Evolutionary conservation across 2,329 filamentous ascomycete species (phyloP).

Genomic region (Dichotomopilus funicola): DNA sequence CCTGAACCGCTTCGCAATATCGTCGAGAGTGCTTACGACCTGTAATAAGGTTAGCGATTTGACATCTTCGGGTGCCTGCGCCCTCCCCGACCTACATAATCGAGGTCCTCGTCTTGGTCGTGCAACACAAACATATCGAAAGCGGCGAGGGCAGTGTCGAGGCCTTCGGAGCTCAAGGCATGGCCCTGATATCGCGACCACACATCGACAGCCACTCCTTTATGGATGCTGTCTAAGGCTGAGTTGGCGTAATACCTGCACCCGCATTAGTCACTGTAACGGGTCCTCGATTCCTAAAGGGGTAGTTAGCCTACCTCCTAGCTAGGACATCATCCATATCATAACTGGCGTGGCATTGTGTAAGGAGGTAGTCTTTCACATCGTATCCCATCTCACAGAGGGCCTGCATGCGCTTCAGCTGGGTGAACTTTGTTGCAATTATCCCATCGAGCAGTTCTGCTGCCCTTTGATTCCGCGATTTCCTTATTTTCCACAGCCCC

Average conservation of each 20-base stretch:
- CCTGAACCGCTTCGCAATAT: conserved; percentile 52
- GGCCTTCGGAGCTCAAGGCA: conserved; percentile 27
- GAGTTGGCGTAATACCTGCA: conserved; percentile 67
- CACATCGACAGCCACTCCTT: conserved; percentile 68
- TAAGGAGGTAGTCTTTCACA: conserved; percentile 75
- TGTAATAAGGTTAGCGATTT: conserved; percentile 15
- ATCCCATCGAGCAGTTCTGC: conserved; percentile 58
- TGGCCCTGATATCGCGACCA: conserved; percentile 56
- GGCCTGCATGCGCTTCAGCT: conserved; percentile 61
- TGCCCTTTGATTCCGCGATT: conserved; percentile 45
- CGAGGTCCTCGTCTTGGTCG: conserved; percentile 64
- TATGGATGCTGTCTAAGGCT: conserved; percentile 72
- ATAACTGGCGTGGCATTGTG: conserved; percentile 54
- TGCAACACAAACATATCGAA: conserved; percentile 87
- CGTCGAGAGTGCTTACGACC: conserved; percentile 47
- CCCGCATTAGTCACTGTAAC: background rate
- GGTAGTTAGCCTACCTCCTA: conserved; percentile 43
- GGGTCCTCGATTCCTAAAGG: background rate
- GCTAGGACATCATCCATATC: conserved; percentile 68
- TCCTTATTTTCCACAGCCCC: conserved; percentile 53
- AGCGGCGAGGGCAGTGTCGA: conserved; percentile 71
- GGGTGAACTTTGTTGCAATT: conserved; percentile 61
- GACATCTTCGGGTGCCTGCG: background rate
- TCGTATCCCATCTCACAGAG: conserved; percentile 75
- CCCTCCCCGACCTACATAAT: conserved; percentile 48